Evolutionary conservation across 1,139 yeast genomes (phyloP).

Genomic region (Tardiomyces depauwii): DNA sequence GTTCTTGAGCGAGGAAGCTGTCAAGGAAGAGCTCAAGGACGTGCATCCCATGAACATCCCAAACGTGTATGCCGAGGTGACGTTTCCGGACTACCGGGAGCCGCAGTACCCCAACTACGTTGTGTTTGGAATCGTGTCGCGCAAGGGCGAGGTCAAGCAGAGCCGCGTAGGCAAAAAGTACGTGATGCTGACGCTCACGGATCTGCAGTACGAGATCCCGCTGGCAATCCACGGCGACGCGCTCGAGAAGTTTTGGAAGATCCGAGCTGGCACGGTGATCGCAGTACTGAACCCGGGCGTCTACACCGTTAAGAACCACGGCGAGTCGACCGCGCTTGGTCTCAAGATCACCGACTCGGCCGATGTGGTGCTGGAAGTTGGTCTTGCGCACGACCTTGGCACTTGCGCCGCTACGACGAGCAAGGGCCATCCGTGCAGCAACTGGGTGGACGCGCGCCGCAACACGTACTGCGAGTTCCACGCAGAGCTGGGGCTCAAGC

Average conservation of each 20-base stretch:
- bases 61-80: slow-evolving; percentile 29
- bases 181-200: slow-evolving; percentile 54
- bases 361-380: slow-evolving; percentile 57
- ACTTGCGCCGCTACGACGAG: slow-evolving; percentile 43
- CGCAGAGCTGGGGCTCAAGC: slow-evolving; percentile 44
- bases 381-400: slow-evolving; percentile 59
- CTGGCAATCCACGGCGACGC: slow-evolving; percentile 58
- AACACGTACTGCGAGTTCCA: slow-evolving; percentile 63
- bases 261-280: slow-evolving; percentile 62
- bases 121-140: slow-evolving; percentile 52
- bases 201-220: slow-evolving; percentile 47
- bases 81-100: slow-evolving; percentile 56
- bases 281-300: slow-evolving; percentile 68
- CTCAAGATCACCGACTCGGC: slow-evolving; percentile 42
- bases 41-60: neutral
- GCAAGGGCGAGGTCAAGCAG: slow-evolving; percentile 42
- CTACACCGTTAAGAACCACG: slow-evolving; percentile 29
- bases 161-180: slow-evolving; percentile 39
- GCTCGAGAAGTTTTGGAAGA: slow-evolving; percentile 58
- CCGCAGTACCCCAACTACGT: slow-evolving; percentile 72
- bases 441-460: slow-evolving; percentile 44
- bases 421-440: slow-evolving; percentile 42
- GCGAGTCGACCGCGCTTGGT: slow-evolving; percentile 40
- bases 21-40: slow-evolving; percentile 10
- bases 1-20: slow-evolving; percentile 5